Base-by-base conservation (phyloP, 2,329 filamentous ascomycete genomes). In the Zymoseptoria pseudotritici region DNA sequence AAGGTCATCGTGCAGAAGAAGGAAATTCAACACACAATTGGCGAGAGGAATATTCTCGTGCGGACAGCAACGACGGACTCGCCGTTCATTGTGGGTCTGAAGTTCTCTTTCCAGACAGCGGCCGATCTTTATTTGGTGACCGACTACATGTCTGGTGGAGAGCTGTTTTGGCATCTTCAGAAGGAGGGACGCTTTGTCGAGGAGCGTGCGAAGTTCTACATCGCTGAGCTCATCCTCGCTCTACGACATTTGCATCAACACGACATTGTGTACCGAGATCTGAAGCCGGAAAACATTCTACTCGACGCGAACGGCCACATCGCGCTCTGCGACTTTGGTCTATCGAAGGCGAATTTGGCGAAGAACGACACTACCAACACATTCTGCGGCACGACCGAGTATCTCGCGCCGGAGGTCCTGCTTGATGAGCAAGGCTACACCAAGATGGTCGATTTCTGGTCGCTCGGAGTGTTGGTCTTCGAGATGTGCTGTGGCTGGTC, bases 401-500 rank as follows among this genome's bases (percentile, higher is more conserved):
- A 99, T 72, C 83, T 99, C 20, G 94, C 94, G 0, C 94, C 94
- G 0, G 94, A 99, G 72, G 94, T 97, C 2, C 81, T 99, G 13
- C 79, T 99, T 52, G 94, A 99, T 68, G 94, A 99, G 78, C 90
- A 91, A 70, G 94, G 94, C 36, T 99, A 99, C 76, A 97, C 94
- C 58, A 97, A 97, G 79, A 97, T 99, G 94, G 94, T 99, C 6
- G 94, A 99, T 74, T 99, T 97, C 75, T 99, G 94, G 94, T 99
- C 94, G 1, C 82, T 99, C 11, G 94, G 94, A 59, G 94, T 99
- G 54, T 81, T 99, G 58, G 94, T 99, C 1, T 99, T 99, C 70
- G 94, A 99, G 76, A 99, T 99, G 94, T 99, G 94, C 79, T 99
- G 94, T 70, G 94, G 94, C 36, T 99, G 94, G 94, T 97, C 91